Conservation (phyloP, 2,329 filamentous ascomycete genomes). For the Colletotrichum plurivorum region DNA sequence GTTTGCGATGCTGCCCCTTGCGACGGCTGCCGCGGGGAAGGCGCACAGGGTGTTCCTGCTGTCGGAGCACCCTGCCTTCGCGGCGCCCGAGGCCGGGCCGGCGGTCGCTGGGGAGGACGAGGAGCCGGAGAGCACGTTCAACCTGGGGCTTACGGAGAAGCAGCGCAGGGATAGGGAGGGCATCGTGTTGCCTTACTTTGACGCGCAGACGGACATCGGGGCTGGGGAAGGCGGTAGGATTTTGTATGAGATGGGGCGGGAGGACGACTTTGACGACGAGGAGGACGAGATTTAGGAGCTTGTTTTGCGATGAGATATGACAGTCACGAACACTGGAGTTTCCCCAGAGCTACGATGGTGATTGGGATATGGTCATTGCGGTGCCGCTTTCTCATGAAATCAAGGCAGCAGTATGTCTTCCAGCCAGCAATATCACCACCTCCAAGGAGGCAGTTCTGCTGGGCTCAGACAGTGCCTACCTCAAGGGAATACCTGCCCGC, state of each 20-base stretch:
- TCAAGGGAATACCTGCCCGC: not conserved
- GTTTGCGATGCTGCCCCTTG: slow-evolving; percentile 63
- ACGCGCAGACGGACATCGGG: slow-evolving; percentile 87
- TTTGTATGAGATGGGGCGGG: slow-evolving; percentile 94
- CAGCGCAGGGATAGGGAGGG: slow-evolving; percentile 89
- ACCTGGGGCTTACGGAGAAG: slow-evolving; percentile 89
- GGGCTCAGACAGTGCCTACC: not conserved
- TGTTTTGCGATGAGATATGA: not conserved
- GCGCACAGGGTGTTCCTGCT: slow-evolving; percentile 70
- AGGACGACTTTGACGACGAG: slow-evolving; percentile 97
- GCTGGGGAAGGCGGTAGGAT: slow-evolving; percentile 92
- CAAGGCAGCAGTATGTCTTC: not conserved
- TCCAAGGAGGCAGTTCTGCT: not conserved
- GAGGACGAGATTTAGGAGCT: slow-evolving; percentile 84
- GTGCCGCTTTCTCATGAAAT: not conserved
- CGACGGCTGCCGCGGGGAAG: slow-evolving; percentile 13
- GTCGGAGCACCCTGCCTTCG: slow-evolving; percentile 82
- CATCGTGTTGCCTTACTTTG: slow-evolving; percentile 94
- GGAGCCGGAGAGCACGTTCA: slow-evolving; percentile 83
- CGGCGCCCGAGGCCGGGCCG: slow-evolving; percentile 55
- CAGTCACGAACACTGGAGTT: not conserved
- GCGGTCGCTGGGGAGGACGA: slow-evolving; percentile 57
- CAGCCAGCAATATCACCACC: not conserved
- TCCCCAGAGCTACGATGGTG: not conserved
- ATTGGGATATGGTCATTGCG: not conserved